A percentile compares a stretch with the other conserved stretches of the same genome.
Evolutionary conservation across 495 filamentous ascomycete genomes (phyloP).

Genomic region (Pyrenopolyporus hunteri): DNA sequence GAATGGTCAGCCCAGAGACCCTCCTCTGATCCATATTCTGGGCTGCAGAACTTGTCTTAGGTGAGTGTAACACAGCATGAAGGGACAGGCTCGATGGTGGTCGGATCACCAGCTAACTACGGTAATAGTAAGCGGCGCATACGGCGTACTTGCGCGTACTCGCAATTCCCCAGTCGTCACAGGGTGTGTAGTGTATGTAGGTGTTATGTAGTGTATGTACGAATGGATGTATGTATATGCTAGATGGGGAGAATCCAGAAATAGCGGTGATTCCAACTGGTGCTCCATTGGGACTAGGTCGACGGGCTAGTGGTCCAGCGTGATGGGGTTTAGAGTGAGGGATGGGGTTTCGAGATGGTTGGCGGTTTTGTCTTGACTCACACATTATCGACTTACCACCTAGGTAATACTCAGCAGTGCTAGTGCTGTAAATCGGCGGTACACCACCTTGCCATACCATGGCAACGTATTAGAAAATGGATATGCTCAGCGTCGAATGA

Average conservation of each 20-base stretch:
- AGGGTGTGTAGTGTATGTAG: no score
- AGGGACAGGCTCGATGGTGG: constrained; percentile 6
- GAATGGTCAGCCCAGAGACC: constrained; percentile 19
- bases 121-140: constrained; percentile 18
- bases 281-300: constrained; percentile 21
- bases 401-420: no score
- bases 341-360: neutral
- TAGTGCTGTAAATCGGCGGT: no score
- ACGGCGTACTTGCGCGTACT: no score
- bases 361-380: no score
- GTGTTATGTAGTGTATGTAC: no score
- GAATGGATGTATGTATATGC: no score
- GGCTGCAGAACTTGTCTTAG: constrained; percentile 40
- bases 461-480: no score
- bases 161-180: constrained; percentile 4
- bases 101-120: constrained; percentile 21
- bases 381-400: no score
- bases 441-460: no score
- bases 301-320: neutral
- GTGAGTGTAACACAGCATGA: constrained; percentile 31
- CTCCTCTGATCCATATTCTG: constrained; percentile 33
- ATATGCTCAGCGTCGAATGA: constrained; percentile 3
- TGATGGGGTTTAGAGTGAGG: constrained; percentile 24
- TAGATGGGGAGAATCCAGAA: constrained; percentile 17
- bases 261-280: constrained; percentile 23